Percentiles rank a stretch among this genome's conserved stretches.
Conservation (phyloP, 805 yeast species). For the Sugiyamaella lignohabitans region DNA sequence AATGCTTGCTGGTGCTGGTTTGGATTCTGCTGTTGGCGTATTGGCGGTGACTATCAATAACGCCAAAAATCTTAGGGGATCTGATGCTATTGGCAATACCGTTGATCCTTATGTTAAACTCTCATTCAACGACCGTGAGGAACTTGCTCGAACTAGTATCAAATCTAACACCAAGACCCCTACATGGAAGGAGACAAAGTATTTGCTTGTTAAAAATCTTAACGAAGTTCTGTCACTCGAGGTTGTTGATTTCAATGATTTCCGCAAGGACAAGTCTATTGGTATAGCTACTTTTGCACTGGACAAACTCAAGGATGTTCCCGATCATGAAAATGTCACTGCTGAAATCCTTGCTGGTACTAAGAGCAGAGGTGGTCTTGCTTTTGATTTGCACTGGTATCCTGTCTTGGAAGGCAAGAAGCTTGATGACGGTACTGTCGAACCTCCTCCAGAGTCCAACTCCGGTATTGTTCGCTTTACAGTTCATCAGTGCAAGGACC, state of each 20-base stretch:
- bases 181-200: constrained; percentile 74
- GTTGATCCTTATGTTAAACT: constrained; percentile 84
- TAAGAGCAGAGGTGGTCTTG: constrained; percentile 70
- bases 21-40: constrained; percentile 81
- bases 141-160: constrained; percentile 61
- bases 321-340: constrained; percentile 39
- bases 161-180: constrained; percentile 66
- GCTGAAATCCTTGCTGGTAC: constrained; percentile 71
- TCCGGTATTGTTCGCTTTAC: constrained; percentile 82
- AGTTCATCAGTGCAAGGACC: constrained; percentile 54
- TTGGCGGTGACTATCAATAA: constrained; percentile 59
- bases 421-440: constrained; percentile 72
- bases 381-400: constrained; percentile 64
- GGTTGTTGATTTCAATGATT: constrained; percentile 70
- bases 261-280: constrained; percentile 67
- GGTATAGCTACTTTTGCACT: constrained; percentile 74
- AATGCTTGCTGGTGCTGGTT: constrained; percentile 72
- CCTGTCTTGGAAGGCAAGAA: constrained; percentile 52
- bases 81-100: constrained; percentile 65
- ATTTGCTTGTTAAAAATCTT: constrained; percentile 62
- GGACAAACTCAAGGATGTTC: constrained; percentile 51
- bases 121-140: constrained; percentile 47
- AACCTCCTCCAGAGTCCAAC: constrained; percentile 86
- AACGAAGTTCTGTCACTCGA: constrained; percentile 76
- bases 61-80: constrained; percentile 64